phyloP scores from a whole-genome alignment of 768 basidiomycete genomes.

The Crepidotus variabilis region DNA sequence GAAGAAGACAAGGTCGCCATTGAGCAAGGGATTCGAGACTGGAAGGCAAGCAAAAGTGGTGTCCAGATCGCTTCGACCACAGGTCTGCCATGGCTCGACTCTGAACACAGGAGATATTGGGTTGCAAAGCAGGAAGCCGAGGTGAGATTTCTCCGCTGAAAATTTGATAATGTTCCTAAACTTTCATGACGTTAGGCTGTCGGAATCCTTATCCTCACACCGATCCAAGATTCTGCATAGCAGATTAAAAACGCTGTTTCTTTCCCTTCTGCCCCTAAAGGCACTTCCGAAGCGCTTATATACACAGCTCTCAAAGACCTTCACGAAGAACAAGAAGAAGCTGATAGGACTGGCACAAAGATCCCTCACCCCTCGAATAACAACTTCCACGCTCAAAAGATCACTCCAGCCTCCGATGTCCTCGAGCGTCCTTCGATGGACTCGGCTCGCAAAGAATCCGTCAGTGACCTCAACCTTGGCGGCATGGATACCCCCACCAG shows the following conservation, averaged over 20 bases:
- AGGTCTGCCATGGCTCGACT: constrained; percentile 52
- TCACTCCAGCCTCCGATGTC: constrained; percentile 2
- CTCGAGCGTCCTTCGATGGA: background rate
- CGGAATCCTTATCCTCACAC: constrained; percentile 49
- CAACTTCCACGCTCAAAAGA: constrained; percentile 3
- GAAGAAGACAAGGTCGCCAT: constrained; percentile 41
- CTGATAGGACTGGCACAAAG: constrained; percentile 5
- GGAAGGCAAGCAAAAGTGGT: constrained; percentile 51
- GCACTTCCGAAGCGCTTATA: constrained; percentile 51
- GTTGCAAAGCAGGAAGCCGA: constrained; percentile 37
- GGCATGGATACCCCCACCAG: background rate
- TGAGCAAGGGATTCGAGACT: constrained; percentile 51
- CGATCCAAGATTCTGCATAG: constrained; percentile 38
- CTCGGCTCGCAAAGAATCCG: constrained; percentile 1
- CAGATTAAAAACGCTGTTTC: constrained; percentile 55
- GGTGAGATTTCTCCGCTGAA: constrained; percentile 11
- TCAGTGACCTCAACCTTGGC: constrained; percentile 2
- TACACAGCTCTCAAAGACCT: constrained; percentile 41
- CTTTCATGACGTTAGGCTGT: no score
- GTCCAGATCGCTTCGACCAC: constrained; percentile 55
- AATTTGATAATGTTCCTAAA: no score
- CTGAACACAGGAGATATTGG: constrained; percentile 55
- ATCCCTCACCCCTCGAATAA: constrained; percentile 16
- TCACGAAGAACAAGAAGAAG: constrained; percentile 26
- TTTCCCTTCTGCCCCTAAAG: constrained; percentile 50